Conservation (phyloP, 2,329 filamentous ascomycete species). For the Colletotrichum plurivorum region DNA sequence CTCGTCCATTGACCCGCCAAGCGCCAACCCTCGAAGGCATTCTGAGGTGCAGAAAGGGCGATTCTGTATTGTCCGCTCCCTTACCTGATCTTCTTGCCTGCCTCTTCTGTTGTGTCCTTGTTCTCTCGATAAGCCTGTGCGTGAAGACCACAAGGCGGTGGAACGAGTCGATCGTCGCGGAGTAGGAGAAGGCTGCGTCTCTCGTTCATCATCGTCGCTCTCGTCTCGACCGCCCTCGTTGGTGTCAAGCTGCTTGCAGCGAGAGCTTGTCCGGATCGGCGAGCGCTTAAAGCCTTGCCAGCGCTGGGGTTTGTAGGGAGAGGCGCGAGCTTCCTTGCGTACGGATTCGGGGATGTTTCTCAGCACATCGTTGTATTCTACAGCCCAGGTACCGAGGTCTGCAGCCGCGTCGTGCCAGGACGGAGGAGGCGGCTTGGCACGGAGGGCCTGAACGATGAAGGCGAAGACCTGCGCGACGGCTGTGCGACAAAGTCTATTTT, state of each 20-base stretch:
- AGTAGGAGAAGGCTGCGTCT: neutral
- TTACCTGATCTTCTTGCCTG: too few species aligned
- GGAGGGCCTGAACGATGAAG: constrained; percentile 53
- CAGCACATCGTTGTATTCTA: constrained; percentile 49
- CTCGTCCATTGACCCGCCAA: constrained; percentile 44
- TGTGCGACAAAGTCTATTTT: constrained; percentile 51
- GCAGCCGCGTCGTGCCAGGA: constrained; percentile 50
- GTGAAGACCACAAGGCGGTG: too few species aligned
- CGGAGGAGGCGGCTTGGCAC: constrained; percentile 44
- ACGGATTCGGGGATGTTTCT: constrained; percentile 44
- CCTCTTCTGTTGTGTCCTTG: too few species aligned
- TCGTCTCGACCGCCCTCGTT: neutral
- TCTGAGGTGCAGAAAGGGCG: constrained; percentile 47
- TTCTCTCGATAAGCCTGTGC: too few species aligned
- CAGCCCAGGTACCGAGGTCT: constrained; percentile 50
- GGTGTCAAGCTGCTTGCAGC: constrained; percentile 30
- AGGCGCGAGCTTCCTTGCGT: constrained; percentile 41
- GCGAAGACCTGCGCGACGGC: constrained; percentile 56
- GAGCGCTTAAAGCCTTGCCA: constrained; percentile 48
- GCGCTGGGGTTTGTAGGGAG: constrained; percentile 45
- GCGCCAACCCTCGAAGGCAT: constrained; percentile 47
- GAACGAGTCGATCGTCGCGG: too few species aligned
- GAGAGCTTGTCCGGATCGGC: constrained; percentile 48
- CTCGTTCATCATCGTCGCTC: neutral
- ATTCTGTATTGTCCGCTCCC: too few species aligned